These are phyloP conservation scores for Fusarium zealandicum DNA, from an alignment of 2,329 filamentous ascomycete species.

Conservation along the genomic window DNA sequence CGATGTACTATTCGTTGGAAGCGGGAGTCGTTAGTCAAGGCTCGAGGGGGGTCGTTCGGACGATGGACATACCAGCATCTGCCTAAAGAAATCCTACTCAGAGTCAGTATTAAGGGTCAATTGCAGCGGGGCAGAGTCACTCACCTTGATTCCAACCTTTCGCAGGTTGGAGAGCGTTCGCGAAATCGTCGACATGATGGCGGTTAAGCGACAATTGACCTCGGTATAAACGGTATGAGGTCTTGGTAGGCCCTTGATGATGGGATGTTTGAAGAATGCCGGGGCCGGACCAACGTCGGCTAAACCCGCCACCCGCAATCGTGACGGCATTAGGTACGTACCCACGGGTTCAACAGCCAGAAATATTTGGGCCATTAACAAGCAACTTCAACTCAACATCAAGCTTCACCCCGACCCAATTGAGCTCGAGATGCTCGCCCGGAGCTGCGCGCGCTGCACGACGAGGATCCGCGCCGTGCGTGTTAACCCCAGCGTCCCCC, in stretches of 20 bases:
- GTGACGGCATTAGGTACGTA: conserved; percentile 36
- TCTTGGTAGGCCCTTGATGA: conserved; percentile 23
- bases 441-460: conserved; percentile 46
- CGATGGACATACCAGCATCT: conserved; percentile 80
- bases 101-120: conserved; percentile 27
- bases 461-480: conserved; percentile 36
- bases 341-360: conserved; percentile 21
- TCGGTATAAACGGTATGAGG: conserved; percentile 25
- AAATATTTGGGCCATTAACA: conserved; percentile 32
- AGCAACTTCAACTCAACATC: conserved; percentile 12
- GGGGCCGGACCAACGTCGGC: conserved; percentile 45
- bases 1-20: conserved; percentile 59
- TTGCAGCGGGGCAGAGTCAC: conserved; percentile 19
- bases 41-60: conserved; percentile 25
- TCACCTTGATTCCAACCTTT: conserved; percentile 86
- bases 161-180: conserved; percentile 88
- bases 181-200: conserved; percentile 85
- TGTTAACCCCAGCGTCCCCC: conserved; percentile 35
- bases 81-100: conserved; percentile 82
- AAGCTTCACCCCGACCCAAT: conserved; percentile 8
- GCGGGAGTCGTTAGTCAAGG: conserved; percentile 33
- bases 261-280: conserved; percentile 35
- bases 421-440: conserved; percentile 44
- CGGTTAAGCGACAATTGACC: conserved; percentile 45
- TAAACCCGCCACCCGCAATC: neutral